Conservation (phyloP, 176 grass and related monocot genomes). For the Oryza australiensis region DNA sequence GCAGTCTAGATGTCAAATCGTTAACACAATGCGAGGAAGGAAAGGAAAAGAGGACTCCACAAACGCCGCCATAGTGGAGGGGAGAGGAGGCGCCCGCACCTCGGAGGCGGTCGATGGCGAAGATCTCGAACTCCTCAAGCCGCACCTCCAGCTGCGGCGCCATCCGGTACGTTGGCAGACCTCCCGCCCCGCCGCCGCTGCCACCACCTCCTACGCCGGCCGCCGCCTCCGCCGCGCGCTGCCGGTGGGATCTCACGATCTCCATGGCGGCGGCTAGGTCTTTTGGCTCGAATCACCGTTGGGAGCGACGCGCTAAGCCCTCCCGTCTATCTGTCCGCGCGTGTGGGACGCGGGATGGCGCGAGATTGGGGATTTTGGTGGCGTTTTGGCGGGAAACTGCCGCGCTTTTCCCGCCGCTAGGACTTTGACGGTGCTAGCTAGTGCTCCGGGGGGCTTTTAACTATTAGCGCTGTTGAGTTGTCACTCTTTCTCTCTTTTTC, state of each 20-base stretch:
- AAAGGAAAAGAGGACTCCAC: not conserved
- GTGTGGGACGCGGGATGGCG: not conserved
- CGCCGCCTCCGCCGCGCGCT: conserved; percentile 32
- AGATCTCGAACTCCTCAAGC: conserved; percentile 91
- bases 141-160: conserved; percentile 84
- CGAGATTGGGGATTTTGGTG: not conserved
- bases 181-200: not conserved
- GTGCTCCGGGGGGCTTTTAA: no score
- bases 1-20: not conserved
- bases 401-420: not conserved
- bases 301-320: not conserved
- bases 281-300: not conserved
- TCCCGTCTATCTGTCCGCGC: not conserved
- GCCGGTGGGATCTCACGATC: conserved; percentile 81
- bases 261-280: conserved; percentile 51
- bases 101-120: conserved; percentile 87
- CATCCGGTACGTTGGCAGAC: conserved; percentile 68
- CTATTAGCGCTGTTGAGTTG: no score
- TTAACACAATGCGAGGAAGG: conserved; percentile 6
- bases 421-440: not conserved
- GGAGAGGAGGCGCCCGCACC: conserved; percentile 38
- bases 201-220: not conserved
- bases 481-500: no score
- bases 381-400: not conserved
- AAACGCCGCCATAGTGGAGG: not conserved